These are phyloP conservation scores for Fusarium sulawesiense DNA, from an alignment of 2,329 filamentous ascomycete species.

Conservation along the genomic window DNA sequence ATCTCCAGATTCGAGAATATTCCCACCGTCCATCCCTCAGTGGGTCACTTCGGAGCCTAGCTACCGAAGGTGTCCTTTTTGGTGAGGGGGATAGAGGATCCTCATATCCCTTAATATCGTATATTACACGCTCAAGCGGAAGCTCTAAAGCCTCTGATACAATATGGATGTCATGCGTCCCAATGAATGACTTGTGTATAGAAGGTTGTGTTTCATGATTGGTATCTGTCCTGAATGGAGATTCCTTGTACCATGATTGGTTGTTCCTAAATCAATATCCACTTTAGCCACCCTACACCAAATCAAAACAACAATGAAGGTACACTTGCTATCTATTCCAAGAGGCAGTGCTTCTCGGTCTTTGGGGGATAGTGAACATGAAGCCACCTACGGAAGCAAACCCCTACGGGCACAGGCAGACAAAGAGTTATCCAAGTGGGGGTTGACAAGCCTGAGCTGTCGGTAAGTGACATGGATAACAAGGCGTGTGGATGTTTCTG, in stretches of 20 bases:
- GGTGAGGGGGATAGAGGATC: conserved; percentile 24
- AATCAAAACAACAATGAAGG: not conserved
- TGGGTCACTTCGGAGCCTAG: conserved; percentile 36
- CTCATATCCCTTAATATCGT: conserved; percentile 36
- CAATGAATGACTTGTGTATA: not conserved
- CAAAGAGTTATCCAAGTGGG: too few relatives aligned
- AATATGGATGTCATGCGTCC: not conserved
- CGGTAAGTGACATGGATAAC: too few relatives aligned
- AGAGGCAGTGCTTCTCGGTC: not conserved
- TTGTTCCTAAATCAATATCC: not conserved
- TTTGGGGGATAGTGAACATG: too few relatives aligned
- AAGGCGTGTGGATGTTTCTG: too few relatives aligned
- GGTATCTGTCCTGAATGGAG: not conserved
- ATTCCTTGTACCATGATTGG: not conserved
- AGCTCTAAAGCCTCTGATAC: not conserved
- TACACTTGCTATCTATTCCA: not conserved
- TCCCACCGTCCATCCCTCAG: conserved; percentile 29
- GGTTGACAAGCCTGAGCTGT: too few relatives aligned
- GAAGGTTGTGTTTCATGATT: not conserved
- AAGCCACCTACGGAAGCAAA: too few relatives aligned
- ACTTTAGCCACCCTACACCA: not conserved
- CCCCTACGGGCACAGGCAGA: too few relatives aligned
- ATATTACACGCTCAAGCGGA: conserved; percentile 2
- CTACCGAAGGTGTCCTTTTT: conserved; percentile 41
- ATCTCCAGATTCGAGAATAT: conserved; percentile 49